Evolutionary conservation across 2,329 filamentous ascomycete species (phyloP).

Genomic region (Talaromyces sp.): DNA sequence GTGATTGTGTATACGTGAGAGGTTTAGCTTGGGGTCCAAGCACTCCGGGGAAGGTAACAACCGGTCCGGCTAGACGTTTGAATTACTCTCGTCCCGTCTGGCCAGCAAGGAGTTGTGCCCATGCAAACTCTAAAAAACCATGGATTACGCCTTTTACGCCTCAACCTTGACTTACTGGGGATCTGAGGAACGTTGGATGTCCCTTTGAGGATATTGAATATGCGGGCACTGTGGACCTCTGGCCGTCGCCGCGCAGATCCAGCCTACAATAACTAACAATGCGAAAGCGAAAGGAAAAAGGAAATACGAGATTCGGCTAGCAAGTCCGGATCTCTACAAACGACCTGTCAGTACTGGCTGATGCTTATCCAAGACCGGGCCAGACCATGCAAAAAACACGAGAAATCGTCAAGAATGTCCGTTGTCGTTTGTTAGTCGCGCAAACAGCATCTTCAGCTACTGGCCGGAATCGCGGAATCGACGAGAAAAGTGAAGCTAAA

Average conservation of each 20-base stretch:
- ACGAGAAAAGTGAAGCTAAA: background rate
- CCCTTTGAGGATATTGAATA: background rate
- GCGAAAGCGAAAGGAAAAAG: background rate
- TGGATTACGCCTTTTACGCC: slow-evolving; percentile 1
- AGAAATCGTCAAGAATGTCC: background rate
- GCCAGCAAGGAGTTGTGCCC: slow-evolving; percentile 16
- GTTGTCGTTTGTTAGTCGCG: background rate
- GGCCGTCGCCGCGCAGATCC: background rate
- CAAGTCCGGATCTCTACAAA: background rate
- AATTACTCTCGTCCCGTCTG: background rate
- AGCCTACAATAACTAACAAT: background rate
- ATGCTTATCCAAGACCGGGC: background rate
- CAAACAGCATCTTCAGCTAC: background rate
- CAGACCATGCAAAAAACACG: background rate
- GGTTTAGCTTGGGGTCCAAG: slow-evolving; percentile 10
- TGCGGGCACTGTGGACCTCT: background rate
- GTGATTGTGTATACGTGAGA: background rate
- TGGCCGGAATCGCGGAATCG: background rate
- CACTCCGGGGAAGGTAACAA: slow-evolving; percentile 10
- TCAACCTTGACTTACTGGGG: background rate
- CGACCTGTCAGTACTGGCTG: background rate
- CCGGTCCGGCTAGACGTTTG: background rate
- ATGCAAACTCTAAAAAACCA: slow-evolving; percentile 17
- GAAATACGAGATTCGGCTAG: background rate
- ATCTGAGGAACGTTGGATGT: background rate